Base-by-base conservation (phyloP, 139 green algal genomes). In the Yamagishiella unicocca region DNA sequence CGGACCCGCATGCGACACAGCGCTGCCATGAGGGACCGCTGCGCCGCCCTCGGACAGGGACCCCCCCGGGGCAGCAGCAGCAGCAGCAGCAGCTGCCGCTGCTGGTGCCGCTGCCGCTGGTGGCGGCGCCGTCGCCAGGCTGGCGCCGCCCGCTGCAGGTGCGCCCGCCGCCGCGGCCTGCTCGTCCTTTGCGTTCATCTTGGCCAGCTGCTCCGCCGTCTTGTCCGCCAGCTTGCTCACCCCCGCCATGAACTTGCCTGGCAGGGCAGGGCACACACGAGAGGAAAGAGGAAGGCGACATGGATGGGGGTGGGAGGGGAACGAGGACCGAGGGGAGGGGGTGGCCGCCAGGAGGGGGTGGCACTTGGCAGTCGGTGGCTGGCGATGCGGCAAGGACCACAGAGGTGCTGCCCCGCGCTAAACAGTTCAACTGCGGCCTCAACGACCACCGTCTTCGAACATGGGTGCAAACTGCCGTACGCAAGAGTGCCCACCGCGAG, bases 231-330 rank as follows among this genome's bases (percentile, higher is more conserved):
- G 81, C 68, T 91, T 91, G 77, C 74, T 75, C 43, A 91, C 8
- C 12, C 88, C 88, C 31, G 62, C 54, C 88, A 91, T 87, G 68
- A 91, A 88, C 67, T 85, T 85, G 67, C 88, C 88, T 83, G 87
- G 53, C n/a, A 42, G 10, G 35, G 19, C 81, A 7, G 45, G 22
- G 50, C 50, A 58, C n/a, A n/a, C n/a, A n/a, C n/a, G n/a, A n/a
- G n/a, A n/a, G n/a, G n/a, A 58, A 58, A 58, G 50, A 58, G 50
- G 50, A 17, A 17, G 50, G 17, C 17, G 50, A 58, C 50, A 25
- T 58, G 17, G 50, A 25, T 12, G 50, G 50, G 31, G n/a, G n/a
- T n/a, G n/a, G n/a, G n/a, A n/a, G n/a, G n/a, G n/a, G n/a, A n/a
- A n/a, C n/a, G n/a, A n/a, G n/a, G n/a, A n/a, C n/a, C n/a, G n/a